These are phyloP conservation scores for Hordeum pubiflorum DNA, from an alignment of 202 grass and related monocot genomes.

Conservation along the genomic window DNA sequence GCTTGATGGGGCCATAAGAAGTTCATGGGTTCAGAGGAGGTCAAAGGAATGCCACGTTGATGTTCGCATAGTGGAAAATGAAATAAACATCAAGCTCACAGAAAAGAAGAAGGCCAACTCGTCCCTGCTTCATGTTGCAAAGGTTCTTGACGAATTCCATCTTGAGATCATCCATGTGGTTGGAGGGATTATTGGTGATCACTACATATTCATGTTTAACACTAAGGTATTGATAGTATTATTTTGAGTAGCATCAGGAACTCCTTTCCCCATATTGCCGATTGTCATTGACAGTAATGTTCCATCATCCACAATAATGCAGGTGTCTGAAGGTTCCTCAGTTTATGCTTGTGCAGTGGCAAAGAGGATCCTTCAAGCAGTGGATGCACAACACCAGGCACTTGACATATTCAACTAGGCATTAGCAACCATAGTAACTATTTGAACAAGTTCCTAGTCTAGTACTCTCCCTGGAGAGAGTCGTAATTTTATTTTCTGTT, in stretches of 20 bases:
- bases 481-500: constrained; percentile 3
- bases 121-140: constrained; percentile 53
- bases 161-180: constrained; percentile 63
- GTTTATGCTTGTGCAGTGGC: constrained; percentile 69
- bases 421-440: constrained; percentile 13
- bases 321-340: constrained; percentile 69
- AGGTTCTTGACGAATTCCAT: constrained; percentile 65
- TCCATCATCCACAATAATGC: constrained; percentile 7
- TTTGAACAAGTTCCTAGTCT: background rate
- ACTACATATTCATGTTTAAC: constrained; percentile 88
- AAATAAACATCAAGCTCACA: constrained; percentile 79
- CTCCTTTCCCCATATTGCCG: background rate
- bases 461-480: background rate
- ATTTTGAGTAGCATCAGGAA: constrained; percentile 3
- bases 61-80: constrained; percentile 75
- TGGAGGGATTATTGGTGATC: constrained; percentile 72
- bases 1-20: constrained; percentile 49
- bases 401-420: constrained; percentile 32
- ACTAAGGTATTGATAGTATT: constrained; percentile 51
- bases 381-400: constrained; percentile 38
- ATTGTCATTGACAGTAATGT: constrained; percentile 6
- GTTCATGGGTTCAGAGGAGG: constrained; percentile 75
- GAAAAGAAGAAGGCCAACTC: constrained; percentile 74
- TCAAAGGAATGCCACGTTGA: constrained; percentile 78
- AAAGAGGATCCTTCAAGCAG: constrained; percentile 63